Evolutionary conservation across 2,329 filamentous ascomycete genomes (phyloP), one percentile per base, ranked within the genome.

Genomic region (Colletotrichum navitas): DNA sequence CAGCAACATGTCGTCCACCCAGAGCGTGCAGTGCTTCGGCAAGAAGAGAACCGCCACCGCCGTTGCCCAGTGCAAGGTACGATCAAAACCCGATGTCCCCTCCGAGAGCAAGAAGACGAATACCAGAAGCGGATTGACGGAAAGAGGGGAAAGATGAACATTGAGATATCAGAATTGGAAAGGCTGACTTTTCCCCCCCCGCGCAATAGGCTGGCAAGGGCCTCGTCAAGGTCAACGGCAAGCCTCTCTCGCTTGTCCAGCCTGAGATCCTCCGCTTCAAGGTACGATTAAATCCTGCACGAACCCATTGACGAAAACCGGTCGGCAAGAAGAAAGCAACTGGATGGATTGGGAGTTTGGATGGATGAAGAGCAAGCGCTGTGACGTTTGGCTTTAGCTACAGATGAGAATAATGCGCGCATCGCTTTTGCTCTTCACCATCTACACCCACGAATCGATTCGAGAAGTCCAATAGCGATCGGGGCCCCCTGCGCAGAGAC

Each of bases 191-290:
- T 74, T 66, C 74, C 74, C 8, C 8, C 10, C 45, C 45, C 73
- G 68, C 49, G 29, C 65, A 72, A 63, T 69, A 84, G 83, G 78
- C 83, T 78, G 83, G 83, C 75, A 79, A 80, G 77, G 96, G 96
- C 86, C 92, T 98, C 81, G 91, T 99, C 88, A 97, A 97, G 90
- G 96, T 98, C 87, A 99, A 98, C 90, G 96, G 96, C 87, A 93
- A 94, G 85, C 96, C 96, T 82, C 92, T 99, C 81, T 89, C 89
- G 82, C 93, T 98, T 81, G 93, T 97, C 81, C 93, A 98, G 89
- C 95, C 96, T 81, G 93, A 97, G 88, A 92, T 97, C 86, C 91
- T 99, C 82, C 93, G 96, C 86, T 98, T 97, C 92, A 98, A 98
- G 93, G 90, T 92, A 90, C 84, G 85, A 81, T 74, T 54, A 36